Evolutionary conservation across 1,284 basidiomycete genomes (phyloP).

Genomic region (Violaceomyces palustris): DNA sequence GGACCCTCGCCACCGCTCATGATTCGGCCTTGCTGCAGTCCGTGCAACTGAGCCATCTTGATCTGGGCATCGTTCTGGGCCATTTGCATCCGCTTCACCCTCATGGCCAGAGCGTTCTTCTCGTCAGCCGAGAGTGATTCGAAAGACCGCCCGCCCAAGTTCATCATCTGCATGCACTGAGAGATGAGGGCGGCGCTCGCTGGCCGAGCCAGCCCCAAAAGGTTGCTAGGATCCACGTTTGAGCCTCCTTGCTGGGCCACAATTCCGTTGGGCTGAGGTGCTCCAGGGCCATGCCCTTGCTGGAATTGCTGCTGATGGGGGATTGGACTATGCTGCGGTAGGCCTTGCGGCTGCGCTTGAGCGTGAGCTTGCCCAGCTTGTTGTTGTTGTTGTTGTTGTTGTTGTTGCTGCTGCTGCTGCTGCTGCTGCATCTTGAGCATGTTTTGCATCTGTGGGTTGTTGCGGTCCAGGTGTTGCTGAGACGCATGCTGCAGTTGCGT

Average conservation of each 20-base stretch:
- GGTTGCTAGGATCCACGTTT: too few relatives aligned
- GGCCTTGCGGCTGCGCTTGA: too few relatives aligned
- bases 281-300: background rate
- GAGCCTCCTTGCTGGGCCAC: too few relatives aligned
- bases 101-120: constrained; percentile 7
- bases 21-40: constrained; percentile 11
- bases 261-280: too few relatives aligned
- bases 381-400: constrained; percentile 1
- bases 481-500: too few relatives aligned
- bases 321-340: too few relatives aligned
- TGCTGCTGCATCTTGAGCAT: background rate
- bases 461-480: too few relatives aligned
- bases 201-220: constrained; percentile 7
- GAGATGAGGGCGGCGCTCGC: constrained; percentile 10
- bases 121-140: constrained; percentile 4
- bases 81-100: constrained; percentile 11
- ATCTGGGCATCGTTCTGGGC: constrained; percentile 24
- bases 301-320: too few relatives aligned
- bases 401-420: background rate
- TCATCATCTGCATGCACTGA: constrained; percentile 31
- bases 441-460: too few relatives aligned
- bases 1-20: background rate
- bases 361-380: too few relatives aligned
- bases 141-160: constrained; percentile 8
- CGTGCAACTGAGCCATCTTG: constrained; percentile 17